A percentile compares a stretch with the other conserved stretches of the same genome.
Evolutionary conservation across 352 stramenopile species (phyloP).

Genomic region (Blastocystis hominis): DNA sequence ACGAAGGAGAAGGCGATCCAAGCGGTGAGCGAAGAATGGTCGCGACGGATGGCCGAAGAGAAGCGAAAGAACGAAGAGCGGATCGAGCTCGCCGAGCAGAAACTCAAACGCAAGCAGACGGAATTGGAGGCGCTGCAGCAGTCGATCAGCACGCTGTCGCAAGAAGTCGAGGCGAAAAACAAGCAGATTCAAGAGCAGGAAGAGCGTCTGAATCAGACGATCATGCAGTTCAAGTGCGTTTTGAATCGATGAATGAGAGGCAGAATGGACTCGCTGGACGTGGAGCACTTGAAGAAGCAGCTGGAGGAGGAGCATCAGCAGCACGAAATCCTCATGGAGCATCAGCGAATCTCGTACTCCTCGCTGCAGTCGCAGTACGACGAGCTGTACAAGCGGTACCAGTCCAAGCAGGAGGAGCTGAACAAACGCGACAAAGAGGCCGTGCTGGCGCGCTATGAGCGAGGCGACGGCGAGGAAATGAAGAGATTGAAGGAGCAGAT

Average conservation of each 20-base stretch:
- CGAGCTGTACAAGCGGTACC: not conserved
- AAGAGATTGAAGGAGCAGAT: no score
- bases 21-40: not conserved
- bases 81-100: not conserved
- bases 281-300: not conserved
- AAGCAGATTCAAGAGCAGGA: not conserved
- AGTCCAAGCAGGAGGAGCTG: not conserved
- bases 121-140: not conserved
- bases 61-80: not conserved
- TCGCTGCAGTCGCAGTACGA: no score
- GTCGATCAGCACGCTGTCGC: not conserved
- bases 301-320: not conserved
- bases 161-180: not conserved
- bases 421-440: not conserved
- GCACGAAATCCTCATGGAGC: no score
- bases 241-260: not conserved
- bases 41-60: not conserved
- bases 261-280: not conserved
- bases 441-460: not conserved
- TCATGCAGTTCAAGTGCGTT: not conserved
- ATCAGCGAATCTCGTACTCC: no score
- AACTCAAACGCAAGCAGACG: not conserved
- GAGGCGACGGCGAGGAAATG: not conserved
- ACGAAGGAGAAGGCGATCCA: not conserved
- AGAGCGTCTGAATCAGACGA: not conserved